Evolutionary conservation across 371 early-diverging fungal species (phyloP), one percentile per base, ranked within the genome.

Genomic region (Mucor mucedo): DNA sequence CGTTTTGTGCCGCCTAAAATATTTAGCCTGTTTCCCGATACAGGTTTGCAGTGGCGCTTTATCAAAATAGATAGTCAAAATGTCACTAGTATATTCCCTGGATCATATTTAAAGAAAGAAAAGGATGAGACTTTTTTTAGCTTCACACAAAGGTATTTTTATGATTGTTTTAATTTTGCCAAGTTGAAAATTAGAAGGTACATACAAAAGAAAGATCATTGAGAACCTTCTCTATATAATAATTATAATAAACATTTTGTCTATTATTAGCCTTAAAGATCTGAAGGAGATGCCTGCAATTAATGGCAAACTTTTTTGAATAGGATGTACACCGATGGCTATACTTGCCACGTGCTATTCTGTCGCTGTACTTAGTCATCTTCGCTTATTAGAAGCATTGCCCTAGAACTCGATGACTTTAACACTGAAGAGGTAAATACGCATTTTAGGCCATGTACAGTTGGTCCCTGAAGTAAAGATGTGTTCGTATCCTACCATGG

Each of bases 391-490:
- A 8, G 8, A 35, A 35, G 0, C 8, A 8, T 35, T 35, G 0
- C 35, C 6, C 8, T 35, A 8, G 47, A 50, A 28, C 28, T 50
- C 4, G 27, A 50, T 13, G 58, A 47, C 33, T 58, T 58, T 14
- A 47, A 13, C 4, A 4, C 33, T 32, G 60, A 52, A 0, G 60
- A 60, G 40, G 39, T 60, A 4, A 40, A 60, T 28, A 14, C 40
- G 13, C 52, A 60, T 50, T 60, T 60, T 40, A 50, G 60, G 8
- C 52, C 60, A 27, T 60, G 60, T 27, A 52, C 52, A 4, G 38
- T 60, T 13, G 52, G 32, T 41, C 60, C 60, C 9, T 42, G 60
- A 1, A 9, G 42, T 9, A 33, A 30, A 9, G 52, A 52, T 30
- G 52, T 49, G 14, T 60, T 60, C 32, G 28, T n/a, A 4, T 7